These are phyloP conservation scores for Fusarium concolor DNA, from an alignment of 2,329 filamentous ascomycete species.

Conservation along the genomic window DNA sequence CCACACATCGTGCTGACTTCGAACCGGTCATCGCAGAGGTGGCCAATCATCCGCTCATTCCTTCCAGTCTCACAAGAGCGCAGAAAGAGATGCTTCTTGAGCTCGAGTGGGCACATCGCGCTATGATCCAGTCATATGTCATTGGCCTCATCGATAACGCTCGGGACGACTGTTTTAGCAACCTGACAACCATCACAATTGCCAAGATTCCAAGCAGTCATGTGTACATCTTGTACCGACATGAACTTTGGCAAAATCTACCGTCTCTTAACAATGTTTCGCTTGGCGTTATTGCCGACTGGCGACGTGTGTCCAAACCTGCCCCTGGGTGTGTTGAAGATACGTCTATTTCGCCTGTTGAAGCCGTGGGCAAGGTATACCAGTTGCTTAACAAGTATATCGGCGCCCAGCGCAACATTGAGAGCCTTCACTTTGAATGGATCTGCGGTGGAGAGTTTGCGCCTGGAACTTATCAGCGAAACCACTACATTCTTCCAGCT, in stretches of 20 bases:
- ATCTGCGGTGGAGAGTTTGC: slow-evolving; percentile 75
- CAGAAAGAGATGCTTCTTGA: slow-evolving; percentile 77
- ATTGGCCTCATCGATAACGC: slow-evolving; percentile 72
- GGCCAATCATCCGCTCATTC: slow-evolving; percentile 57
- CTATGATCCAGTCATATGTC: slow-evolving; percentile 75
- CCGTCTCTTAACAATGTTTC: slow-evolving; percentile 65
- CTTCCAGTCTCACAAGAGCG: slow-evolving; percentile 66
- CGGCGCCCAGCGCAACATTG: slow-evolving; percentile 61
- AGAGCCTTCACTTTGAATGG: slow-evolving; percentile 73
- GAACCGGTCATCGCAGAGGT: slow-evolving; percentile 40
- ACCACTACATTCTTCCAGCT: slow-evolving; percentile 71
- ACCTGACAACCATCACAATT: slow-evolving; percentile 70
- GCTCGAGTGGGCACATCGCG: slow-evolving; percentile 75
- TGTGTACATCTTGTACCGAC: slow-evolving; percentile 64
- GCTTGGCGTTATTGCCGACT: slow-evolving; percentile 73
- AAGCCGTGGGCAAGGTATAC: slow-evolving; percentile 64
- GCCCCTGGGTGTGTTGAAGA: slow-evolving; percentile 64
- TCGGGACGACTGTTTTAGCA: slow-evolving; percentile 58
- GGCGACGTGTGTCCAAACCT: slow-evolving; percentile 68
- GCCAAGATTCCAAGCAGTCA: slow-evolving; percentile 73
- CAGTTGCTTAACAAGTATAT: slow-evolving; percentile 64
- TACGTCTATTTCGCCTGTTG: slow-evolving; percentile 60
- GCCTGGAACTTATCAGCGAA: slow-evolving; percentile 69
- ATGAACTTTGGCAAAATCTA: slow-evolving; percentile 72
- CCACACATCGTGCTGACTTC: slow-evolving; percentile 24